Base-by-base conservation (phyloP, 2,329 filamentous ascomycete species). In the Diaporthe citrichinensis region DNA sequence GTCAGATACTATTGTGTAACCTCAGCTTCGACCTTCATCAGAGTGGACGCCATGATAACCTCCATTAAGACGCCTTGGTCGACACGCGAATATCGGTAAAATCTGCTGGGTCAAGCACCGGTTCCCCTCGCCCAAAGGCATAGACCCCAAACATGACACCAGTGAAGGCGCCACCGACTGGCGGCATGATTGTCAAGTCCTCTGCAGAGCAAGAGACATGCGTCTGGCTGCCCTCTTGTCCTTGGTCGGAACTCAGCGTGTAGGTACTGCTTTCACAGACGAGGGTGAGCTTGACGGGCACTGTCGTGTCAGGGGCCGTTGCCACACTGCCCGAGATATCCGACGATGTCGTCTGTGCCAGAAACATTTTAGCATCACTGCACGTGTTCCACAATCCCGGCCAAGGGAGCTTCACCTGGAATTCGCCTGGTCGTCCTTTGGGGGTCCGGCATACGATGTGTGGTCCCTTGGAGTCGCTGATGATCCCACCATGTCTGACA, bases 101-200 rank as follows among this genome's bases (percentile, higher is more conserved):
- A 53, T 83, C 82, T 7, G 81, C 80, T 15, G 81, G 80, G 58
- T 82, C 80, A 28, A 83, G 74, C 0, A 82, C 81, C 7, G 82
- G 80, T 62, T 83, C 81, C 23, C 79, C 78, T 20, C 76, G 78
- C 10, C 80, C 81, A 62, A 80, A 81, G 14, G 81, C 77, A 51
- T 82, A 83, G 2, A 83, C 25, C 0, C 81, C 82, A 59, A 80
- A 82, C 82, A 83, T 82, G 31, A 78, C 77, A 23, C 81, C 82
- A 25, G 79, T 79, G 39, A 83, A 83, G 3, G 81, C 78, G 25
- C 80, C 80, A 2, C 82, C 82, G 4, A 82, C 78, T 15, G 80
- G 80, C 34, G 82, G 82, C 59, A 78, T 78, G 31, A 81, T 62
- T 0, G 80, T 82, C 71, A 83, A 73, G 3, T 78, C 68, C 59